Conservation (phyloP, 192 early-diverging fungal genomes). For the Backusella psychrophila region DNA sequence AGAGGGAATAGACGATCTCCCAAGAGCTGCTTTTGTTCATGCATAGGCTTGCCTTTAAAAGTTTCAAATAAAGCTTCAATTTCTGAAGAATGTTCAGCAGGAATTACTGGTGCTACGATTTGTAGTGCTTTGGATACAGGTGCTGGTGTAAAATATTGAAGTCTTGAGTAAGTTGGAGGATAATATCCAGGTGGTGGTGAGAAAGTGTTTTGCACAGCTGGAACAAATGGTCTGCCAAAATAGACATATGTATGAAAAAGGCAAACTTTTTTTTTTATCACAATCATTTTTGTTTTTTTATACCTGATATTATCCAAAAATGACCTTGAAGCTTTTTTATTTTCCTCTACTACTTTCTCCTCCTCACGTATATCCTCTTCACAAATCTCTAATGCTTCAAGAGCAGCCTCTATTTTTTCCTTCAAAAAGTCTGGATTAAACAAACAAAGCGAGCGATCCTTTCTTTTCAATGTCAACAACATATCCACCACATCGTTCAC, state of each 20-base stretch:
- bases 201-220: background rate
- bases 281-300: background rate
- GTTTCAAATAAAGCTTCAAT: constrained; percentile 15
- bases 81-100: background rate
- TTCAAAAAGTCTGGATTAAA: constrained; percentile 37
- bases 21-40: constrained; percentile 42
- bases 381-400: constrained; percentile 31
- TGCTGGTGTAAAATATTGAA: too few species aligned
- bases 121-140: constrained; percentile 30
- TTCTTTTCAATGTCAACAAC: constrained; percentile 30
- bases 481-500: constrained; percentile 36
- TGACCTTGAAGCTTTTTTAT: background rate
- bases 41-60: constrained; percentile 26
- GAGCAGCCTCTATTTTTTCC: constrained; percentile 26
- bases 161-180: too few species aligned
- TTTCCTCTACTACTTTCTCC: background rate
- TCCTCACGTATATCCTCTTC: constrained; percentile 2
- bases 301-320: background rate
- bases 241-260: constrained; percentile 1
- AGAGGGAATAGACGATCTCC: constrained; percentile 41
- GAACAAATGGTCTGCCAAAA: background rate
- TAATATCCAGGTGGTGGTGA: too few species aligned
- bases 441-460: constrained; percentile 34
- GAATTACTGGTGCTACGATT: constrained; percentile 29
- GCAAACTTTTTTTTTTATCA: background rate